phyloP scores from a whole-genome alignment of 768 basidiomycete species.

The Agaricus blazei region DNA sequence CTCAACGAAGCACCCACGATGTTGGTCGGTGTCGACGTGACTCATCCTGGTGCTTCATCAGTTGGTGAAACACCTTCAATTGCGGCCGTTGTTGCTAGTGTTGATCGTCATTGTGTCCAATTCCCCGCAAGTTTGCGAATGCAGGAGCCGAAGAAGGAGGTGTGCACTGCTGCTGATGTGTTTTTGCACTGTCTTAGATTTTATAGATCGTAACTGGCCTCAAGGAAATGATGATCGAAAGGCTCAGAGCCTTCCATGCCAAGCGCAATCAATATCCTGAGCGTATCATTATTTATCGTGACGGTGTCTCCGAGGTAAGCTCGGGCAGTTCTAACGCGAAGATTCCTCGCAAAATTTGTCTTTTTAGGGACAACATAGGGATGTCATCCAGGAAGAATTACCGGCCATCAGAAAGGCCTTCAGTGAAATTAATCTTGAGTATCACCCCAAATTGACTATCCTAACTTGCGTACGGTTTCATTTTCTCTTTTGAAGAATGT shows the following conservation, averaged over 20 bases:
- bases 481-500: background rate
- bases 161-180: conserved; percentile 16
- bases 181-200: background rate
- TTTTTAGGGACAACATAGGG: conserved; percentile 66
- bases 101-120: conserved; percentile 58
- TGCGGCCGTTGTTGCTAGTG: conserved; percentile 77
- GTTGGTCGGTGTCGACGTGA: conserved; percentile 80
- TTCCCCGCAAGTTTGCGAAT: conserved; percentile 72
- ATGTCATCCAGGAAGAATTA: conserved; percentile 59
- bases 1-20: conserved; percentile 60
- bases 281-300: conserved; percentile 72
- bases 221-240: conserved; percentile 58
- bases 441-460: conserved; percentile 59
- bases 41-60: conserved; percentile 75
- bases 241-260: conserved; percentile 46
- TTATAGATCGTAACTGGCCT: conserved; percentile 72
- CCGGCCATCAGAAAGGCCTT: conserved; percentile 61
- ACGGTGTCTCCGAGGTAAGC: conserved; percentile 74
- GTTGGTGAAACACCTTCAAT: conserved; percentile 74
- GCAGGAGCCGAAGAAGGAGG: conserved; percentile 77
- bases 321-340: conserved; percentile 17
- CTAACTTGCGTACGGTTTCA: conserved; percentile 64
- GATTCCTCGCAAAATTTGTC: conserved; percentile 12
- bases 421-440: conserved; percentile 37
- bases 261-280: conserved; percentile 51